phyloP scores from a whole-genome alignment of 225 moss, liverwort and hornwort species.

The Pseudoscleropodium purum region DNA sequence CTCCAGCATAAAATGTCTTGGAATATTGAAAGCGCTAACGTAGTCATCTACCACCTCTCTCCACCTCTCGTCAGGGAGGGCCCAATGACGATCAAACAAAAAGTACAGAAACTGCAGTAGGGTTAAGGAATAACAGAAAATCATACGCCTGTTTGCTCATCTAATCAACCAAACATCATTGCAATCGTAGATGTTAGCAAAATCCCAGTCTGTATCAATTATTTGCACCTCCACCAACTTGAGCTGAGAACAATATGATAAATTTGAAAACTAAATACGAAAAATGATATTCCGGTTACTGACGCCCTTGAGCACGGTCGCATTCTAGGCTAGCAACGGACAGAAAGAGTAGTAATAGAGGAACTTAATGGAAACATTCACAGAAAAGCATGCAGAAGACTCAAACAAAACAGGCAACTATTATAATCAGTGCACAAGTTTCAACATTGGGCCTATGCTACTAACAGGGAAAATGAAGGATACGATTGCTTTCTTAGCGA shows the following conservation, averaged over 20 bases:
- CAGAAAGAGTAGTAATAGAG: neutral
- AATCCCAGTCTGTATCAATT: neutral
- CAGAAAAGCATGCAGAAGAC: neutral
- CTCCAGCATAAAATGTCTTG: conserved; percentile 90
- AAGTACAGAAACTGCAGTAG: conserved; percentile 73
- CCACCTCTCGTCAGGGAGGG: conserved; percentile 56
- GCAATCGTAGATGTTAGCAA: neutral
- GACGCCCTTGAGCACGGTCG: neutral
- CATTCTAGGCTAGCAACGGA: neutral
- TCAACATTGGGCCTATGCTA: neutral
- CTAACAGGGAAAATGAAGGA: conserved; percentile 22
- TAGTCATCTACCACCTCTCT: conserved; percentile 81
- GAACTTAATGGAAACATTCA: neutral
- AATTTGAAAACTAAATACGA: neutral
- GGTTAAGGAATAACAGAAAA: conserved; percentile 9
- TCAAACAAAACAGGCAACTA: neutral
- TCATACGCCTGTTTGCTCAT: neutral
- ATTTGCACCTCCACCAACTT: neutral
- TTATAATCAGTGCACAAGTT: neutral
- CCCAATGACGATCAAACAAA: conserved; percentile 93
- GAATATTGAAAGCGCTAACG: conserved; percentile 70
- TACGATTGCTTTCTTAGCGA: conserved; percentile 96
- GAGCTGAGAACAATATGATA: neutral
- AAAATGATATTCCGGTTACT: neutral
- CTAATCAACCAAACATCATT: neutral